Evolutionary conservation across 192 early-diverging fungal genomes (phyloP).

Genomic region (Backusella tarrabulga): DNA sequence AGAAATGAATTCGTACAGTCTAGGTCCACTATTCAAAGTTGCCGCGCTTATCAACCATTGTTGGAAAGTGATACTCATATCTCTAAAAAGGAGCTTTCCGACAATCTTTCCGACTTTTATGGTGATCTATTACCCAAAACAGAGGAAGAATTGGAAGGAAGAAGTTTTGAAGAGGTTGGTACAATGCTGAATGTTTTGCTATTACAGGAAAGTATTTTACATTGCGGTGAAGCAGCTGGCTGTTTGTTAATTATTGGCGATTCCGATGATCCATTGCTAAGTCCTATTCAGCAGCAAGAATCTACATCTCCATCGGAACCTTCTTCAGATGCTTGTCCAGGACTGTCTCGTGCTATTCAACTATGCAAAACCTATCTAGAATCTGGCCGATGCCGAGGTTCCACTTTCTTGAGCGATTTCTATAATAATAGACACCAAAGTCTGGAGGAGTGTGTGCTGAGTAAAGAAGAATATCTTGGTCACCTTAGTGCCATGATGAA

Average conservation of each 20-base stretch:
- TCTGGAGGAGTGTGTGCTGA: slow-evolving; percentile 38
- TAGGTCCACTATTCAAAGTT: neutral
- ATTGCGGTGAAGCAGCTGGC: slow-evolving; percentile 35
- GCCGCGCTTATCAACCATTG: slow-evolving; percentile 14
- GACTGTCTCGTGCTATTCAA: slow-evolving; percentile 13
- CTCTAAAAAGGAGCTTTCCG: slow-evolving; percentile 11
- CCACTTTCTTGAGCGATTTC: slow-evolving; percentile 42
- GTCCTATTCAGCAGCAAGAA: neutral
- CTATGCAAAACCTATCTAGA: slow-evolving; percentile 25
- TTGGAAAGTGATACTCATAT: slow-evolving; percentile 38
- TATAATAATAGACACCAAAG: slow-evolving; percentile 27
- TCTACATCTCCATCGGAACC: neutral
- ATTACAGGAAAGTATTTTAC: slow-evolving; percentile 39
- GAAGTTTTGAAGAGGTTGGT: slow-evolving; percentile 35
- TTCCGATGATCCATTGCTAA: slow-evolving; percentile 13
- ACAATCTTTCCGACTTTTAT: slow-evolving; percentile 1
- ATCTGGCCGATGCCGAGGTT: slow-evolving; percentile 14
- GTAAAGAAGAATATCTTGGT: slow-evolving; percentile 43
- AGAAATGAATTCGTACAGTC: neutral
- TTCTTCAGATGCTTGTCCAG: slow-evolving; percentile 2
- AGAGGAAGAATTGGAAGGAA: slow-evolving; percentile 13
- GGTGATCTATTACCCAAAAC: slow-evolving; percentile 1
- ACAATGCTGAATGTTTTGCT: slow-evolving; percentile 31
- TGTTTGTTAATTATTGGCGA: slow-evolving; percentile 30
- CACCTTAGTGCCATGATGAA: slow-evolving; percentile 50